Evolutionary conservation across 2,329 filamentous ascomycete genomes (phyloP), one percentile per base, ranked within the genome.

Genomic region (Pseudogymnoascus sp.): DNA sequence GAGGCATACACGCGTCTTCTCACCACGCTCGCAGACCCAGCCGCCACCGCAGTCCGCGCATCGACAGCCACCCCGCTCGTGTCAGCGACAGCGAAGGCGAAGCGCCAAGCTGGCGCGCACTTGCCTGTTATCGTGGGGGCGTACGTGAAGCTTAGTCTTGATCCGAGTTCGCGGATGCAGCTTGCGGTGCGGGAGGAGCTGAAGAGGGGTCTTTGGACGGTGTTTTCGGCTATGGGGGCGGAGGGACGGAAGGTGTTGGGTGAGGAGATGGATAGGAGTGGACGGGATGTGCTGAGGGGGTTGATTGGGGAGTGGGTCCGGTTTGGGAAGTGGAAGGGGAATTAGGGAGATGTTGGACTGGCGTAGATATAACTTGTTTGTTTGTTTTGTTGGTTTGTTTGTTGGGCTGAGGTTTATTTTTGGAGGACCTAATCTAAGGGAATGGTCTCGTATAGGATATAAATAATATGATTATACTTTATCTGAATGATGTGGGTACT

Each of bases 61-160:
- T 68, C 70, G 13, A 77, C 78, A 62, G 76, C 77, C 61, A 76
- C 75, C 61, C 71, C 75, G 14, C 78, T 88, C 25, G 83, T 85
- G 70, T 86, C 85, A 23, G 84, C 84, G 1, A 84, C 81, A 1
- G 84, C 85, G 67, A 80, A 79, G 31, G 85, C 85, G 19, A 87
- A 86, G 75, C 79, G 83, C 14, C 83, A 82, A 6, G 84, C 84
- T 0, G 84, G 84, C 4, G 79, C 83, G 67, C 80, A 86, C 74
- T 86, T 88, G 81, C 85, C 85, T 68, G 74, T 84, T 31, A 75
- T 88, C 5, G 72, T 88, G 48, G 81, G 84, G 75, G 75, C 79
- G 63, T 88, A 87, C 70, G 78, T 87, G 67, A 83, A 82, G 74
- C 75, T 87, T 67, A 85, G 87, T 73, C 79, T 88, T 5, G 83